These are phyloP conservation scores for Dendrostoma leiphaemia DNA, from an alignment of 2,329 filamentous ascomycete species.

Conservation along the genomic window DNA sequence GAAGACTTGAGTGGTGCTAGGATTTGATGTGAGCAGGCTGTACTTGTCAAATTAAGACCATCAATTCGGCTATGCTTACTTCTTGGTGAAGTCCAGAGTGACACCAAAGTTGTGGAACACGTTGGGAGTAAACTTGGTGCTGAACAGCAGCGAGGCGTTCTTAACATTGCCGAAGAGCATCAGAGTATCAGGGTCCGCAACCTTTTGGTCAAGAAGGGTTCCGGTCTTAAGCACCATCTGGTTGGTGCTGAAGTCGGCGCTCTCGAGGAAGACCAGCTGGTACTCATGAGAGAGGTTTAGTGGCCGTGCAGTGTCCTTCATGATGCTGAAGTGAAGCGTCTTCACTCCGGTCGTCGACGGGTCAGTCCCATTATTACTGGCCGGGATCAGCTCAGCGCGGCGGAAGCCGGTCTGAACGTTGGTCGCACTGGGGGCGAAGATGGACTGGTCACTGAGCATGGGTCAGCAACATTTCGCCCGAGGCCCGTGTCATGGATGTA, in stretches of 20 bases:
- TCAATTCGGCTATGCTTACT: conserved; percentile 36
- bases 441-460: conserved; percentile 46
- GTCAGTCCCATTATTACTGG: conserved; percentile 49
- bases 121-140: conserved; percentile 45
- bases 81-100: conserved; percentile 53
- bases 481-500: no score
- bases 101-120: conserved; percentile 63
- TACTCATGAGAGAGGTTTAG: conserved; percentile 63
- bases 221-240: conserved; percentile 56
- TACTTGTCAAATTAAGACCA: background rate
- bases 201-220: conserved; percentile 41
- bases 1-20: conserved; percentile 55
- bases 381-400: conserved; percentile 54
- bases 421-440: conserved; percentile 50
- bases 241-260: conserved; percentile 45
- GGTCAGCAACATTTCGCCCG: no score
- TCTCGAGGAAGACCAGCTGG: conserved; percentile 51
- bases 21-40: background rate
- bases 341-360: conserved; percentile 53
- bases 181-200: conserved; percentile 37
- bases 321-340: conserved; percentile 60
- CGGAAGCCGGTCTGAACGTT: conserved; percentile 58
- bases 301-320: conserved; percentile 48
- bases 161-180: conserved; percentile 46
- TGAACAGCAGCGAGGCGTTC: conserved; percentile 48